These are phyloP conservation scores for Podosphaera leucotricha DNA, from an alignment of 2,329 filamentous ascomycete genomes.

Conservation along the genomic window DNA sequence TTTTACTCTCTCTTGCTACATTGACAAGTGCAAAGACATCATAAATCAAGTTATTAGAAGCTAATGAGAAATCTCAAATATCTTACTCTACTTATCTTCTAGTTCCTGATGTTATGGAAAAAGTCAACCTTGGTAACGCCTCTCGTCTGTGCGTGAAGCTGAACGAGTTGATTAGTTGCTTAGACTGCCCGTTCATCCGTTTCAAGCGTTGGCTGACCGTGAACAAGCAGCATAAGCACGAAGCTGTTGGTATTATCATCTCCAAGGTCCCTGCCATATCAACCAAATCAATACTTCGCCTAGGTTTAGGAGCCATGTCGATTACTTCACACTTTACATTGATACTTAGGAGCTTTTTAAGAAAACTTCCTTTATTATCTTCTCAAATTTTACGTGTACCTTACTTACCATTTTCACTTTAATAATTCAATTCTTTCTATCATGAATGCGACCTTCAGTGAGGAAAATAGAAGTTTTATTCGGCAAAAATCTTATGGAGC, in stretches of 20 bases:
- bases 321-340: not conserved
- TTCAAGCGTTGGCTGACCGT: not conserved
- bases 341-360: not conserved
- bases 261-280: not conserved
- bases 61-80: not conserved
- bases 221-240: not conserved
- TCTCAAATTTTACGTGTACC: not conserved
- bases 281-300: not conserved
- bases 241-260: not conserved
- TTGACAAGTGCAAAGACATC: not conserved
- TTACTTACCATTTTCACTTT: not conserved
- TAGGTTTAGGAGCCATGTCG: not conserved
- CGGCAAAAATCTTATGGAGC: not conserved
- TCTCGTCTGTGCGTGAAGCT: not conserved
- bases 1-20: no score
- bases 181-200: not conserved
- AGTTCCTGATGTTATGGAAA: not conserved
- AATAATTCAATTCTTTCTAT: not conserved
- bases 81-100: not conserved
- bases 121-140: not conserved
- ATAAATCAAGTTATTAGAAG: not conserved
- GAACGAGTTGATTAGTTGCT: not conserved
- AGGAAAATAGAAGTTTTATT: not conserved
- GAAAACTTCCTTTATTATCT: not conserved
- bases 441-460: not conserved